These are phyloP conservation scores for Pogostemon cablin DNA, from an alignment of 257 asterid genomes.

Conservation along the genomic window DNA sequence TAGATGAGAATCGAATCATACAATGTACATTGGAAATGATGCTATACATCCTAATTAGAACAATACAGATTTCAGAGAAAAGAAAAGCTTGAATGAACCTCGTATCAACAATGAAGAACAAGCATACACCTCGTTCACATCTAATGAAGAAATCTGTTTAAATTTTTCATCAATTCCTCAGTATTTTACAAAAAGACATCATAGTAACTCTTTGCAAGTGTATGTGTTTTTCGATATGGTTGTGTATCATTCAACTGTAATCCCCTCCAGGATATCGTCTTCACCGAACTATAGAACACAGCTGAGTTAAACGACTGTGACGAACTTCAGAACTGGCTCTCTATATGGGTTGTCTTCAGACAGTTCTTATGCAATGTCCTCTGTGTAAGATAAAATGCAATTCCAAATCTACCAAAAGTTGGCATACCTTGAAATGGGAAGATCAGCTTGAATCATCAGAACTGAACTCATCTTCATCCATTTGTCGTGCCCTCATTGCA, in stretches of 20 bases:
- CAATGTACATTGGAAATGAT: conserved; percentile 16
- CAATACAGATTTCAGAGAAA: conserved; percentile 11
- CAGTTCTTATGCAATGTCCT: neutral
- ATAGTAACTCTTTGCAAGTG: neutral
- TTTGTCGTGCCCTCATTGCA: conserved; percentile 61
- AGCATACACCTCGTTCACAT: conserved; percentile 4
- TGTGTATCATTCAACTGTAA: conserved; percentile 18
- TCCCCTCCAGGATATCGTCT: conserved; percentile 1
- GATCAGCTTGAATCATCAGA: conserved; percentile 68
- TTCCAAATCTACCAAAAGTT: neutral
- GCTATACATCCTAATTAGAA: conserved; percentile 6
- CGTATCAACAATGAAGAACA: conserved; percentile 22
- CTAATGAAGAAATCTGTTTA: neutral
- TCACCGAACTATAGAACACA: neutral
- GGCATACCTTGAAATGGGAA: conserved; percentile 18
- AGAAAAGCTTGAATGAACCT: conserved; percentile 21
- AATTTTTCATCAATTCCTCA: conserved; percentile 22
- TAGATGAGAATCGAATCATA: neutral
- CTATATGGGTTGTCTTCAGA: neutral
- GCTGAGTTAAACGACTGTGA: neutral
- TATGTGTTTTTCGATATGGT: conserved; percentile 3
- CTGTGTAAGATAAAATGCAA: neutral
- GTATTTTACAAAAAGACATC: conserved; percentile 30
- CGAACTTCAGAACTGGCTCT: conserved; percentile 7
- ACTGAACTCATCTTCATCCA: conserved; percentile 56